Base-by-base conservation (phyloP, 495 filamentous ascomycete species). In the Neurospora sp. region DNA sequence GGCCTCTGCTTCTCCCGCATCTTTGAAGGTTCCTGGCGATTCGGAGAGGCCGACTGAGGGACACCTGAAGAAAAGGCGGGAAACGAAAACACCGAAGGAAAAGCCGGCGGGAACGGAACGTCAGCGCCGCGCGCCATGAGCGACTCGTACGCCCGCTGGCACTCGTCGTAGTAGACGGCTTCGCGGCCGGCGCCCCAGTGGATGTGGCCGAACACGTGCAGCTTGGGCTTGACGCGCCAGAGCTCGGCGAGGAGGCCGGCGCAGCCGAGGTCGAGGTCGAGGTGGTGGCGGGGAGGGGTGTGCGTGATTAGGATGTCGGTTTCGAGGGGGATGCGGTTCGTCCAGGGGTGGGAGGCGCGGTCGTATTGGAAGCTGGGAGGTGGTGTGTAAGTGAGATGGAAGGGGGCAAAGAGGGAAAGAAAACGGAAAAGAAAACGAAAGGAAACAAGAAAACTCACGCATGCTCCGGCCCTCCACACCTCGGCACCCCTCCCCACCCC, bases 141-240 rank as follows among this genome's bases (percentile, higher is more conserved):
- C 41, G 86, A 81, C 81, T 94, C 93, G 86, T 92, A 94, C 0
- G 88, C 86, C 35, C 76, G 81, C 78, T 97, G 92, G 70, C 88
- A 90, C 69, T 92, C 86, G 79, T 96, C 93, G 89, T 90, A 97
- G 83, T 89, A 94, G 1, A 92, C 84, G 4, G 88, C 83, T 77
- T 94, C 90, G 31, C 82, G 79, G 8, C 90, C 90, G 72, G 86
- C 80, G n/a, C 87, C 89, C 73, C 84, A 89, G 81, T 98, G 96
- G 37, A 96, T 86, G 79, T 98, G 96, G 6, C 94, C 95, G 81
- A 96, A 97, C 72, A 97, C 87, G 81, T 98, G 95, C 12, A 98
- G 83, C 39, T 83, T 83, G 4, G 95, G 94, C 73, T 89, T 90
- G 23, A 96, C 89, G 37, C 89, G 86, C 93, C 93, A 96, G 39